phyloP scores from a whole-genome alignment of 176 grass and related monocot species.

The Oryza punctata region DNA sequence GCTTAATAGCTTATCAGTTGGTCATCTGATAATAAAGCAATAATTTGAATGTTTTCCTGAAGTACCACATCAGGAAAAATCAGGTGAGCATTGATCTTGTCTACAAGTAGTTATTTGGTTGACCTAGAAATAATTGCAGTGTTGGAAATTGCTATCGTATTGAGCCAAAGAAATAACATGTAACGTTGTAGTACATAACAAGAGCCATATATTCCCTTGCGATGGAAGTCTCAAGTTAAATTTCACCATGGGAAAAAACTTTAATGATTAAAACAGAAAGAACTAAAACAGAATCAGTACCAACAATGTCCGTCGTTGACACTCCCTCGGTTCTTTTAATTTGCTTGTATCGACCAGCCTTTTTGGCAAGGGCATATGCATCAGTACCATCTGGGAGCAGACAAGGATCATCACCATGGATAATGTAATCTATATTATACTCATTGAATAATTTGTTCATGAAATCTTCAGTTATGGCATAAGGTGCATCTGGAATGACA shows the following conservation, averaged over 20 bases:
- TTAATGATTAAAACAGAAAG: neutral
- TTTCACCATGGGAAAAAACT: neutral
- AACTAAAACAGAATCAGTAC: conserved; percentile 41
- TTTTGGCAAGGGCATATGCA: conserved; percentile 94
- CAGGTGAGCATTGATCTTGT: neutral
- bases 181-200: neutral
- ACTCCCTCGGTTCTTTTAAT: conserved; percentile 94
- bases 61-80: conserved; percentile 6
- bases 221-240: neutral
- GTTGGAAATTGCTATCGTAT: neutral
- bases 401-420: conserved; percentile 96
- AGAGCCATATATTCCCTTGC: conserved; percentile 7
- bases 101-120: neutral
- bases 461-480: conserved; percentile 91
- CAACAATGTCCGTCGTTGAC: conserved; percentile 86
- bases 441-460: conserved; percentile 89
- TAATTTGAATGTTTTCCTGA: conserved; percentile 4
- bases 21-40: neutral
- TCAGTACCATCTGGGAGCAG: conserved; percentile 88
- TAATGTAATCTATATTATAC: conserved; percentile 97
- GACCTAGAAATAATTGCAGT: neutral
- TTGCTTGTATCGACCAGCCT: conserved; percentile 85
- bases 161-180: neutral
- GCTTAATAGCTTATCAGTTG: neutral
- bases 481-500: conserved; percentile 84